Conservation (phyloP, 345 rosid species). For the Eucalyptus cladocalyx region DNA sequence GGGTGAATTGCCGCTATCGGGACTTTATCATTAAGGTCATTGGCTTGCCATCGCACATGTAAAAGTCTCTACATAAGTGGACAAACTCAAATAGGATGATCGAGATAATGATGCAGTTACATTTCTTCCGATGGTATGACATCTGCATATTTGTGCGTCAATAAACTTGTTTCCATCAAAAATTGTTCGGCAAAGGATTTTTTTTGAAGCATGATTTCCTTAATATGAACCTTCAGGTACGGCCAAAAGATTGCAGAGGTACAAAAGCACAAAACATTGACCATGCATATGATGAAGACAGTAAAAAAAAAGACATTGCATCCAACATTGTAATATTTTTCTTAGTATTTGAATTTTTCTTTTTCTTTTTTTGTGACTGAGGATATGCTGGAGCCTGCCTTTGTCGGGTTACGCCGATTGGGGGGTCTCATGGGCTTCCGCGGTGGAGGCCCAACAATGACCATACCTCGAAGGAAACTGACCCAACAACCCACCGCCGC, state of each 20-base stretch:
- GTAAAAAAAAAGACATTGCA: not conserved
- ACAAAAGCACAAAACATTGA: not conserved
- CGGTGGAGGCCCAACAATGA: too few relatives aligned
- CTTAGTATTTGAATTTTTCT: not conserved
- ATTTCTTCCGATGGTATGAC: not conserved
- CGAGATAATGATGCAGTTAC: not conserved
- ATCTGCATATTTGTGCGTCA: not conserved
- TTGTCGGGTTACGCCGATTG: too few relatives aligned
- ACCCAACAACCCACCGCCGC: too few relatives aligned
- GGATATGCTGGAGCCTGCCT: too few relatives aligned
- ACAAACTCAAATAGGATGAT: not conserved
- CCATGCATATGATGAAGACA: not conserved
- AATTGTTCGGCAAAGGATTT: not conserved
- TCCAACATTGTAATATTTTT: not conserved
- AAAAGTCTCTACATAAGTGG: not conserved
- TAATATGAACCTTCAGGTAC: too few relatives aligned
- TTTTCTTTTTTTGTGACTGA: too few relatives aligned
- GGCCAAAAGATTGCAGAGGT: not conserved
- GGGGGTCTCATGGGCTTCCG: too few relatives aligned
- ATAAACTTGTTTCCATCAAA: not conserved
- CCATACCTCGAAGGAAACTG: too few relatives aligned
- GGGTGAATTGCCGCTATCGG: rapidly evolving
- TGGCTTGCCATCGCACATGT: not conserved
- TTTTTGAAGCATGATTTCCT: not conserved
- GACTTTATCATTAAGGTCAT: not conserved